Percentiles rank a stretch among this genome's conserved stretches.
Evolutionary conservation across 2,329 filamentous ascomycete species (phyloP).

Genomic region (Epichloe festucae): DNA sequence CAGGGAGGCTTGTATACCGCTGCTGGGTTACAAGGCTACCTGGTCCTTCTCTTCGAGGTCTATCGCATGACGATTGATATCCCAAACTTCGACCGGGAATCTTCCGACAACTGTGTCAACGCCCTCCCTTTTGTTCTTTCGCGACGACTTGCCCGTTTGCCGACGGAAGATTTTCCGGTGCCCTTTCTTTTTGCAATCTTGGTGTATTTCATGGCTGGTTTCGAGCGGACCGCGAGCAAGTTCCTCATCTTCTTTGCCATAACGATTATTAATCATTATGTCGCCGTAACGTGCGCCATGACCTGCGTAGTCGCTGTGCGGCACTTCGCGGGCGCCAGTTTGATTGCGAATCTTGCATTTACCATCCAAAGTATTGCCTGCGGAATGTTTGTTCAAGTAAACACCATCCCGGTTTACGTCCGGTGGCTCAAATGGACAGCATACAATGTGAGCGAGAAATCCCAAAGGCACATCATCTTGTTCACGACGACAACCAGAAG

Average conservation of each 20-base stretch:
- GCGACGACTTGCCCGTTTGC: slow-evolving; percentile 52
- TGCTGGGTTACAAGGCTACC: slow-evolving; percentile 59
- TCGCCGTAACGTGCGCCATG: slow-evolving; percentile 59
- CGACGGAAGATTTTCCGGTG: slow-evolving; percentile 61
- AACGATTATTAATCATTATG: slow-evolving; percentile 57
- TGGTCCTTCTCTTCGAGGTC: slow-evolving; percentile 63
- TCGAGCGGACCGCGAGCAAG: slow-evolving; percentile 46
- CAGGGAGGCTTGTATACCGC: slow-evolving; percentile 62
- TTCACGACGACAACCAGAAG: neutral
- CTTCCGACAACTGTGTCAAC: slow-evolving; percentile 58
- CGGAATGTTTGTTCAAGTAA: slow-evolving; percentile 63
- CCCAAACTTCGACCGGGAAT: slow-evolving; percentile 61
- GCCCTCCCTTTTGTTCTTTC: slow-evolving; percentile 59
- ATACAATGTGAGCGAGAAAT: slow-evolving; percentile 6
- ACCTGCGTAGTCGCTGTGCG: slow-evolving; percentile 52
- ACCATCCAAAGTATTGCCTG: slow-evolving; percentile 64
- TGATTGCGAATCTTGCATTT: slow-evolving; percentile 60
- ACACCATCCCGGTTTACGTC: slow-evolving; percentile 64
- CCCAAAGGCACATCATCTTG: neutral
- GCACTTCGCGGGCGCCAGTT: slow-evolving; percentile 55
- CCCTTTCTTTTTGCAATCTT: slow-evolving; percentile 58
- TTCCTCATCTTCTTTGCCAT: slow-evolving; percentile 64
- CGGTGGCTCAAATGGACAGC: slow-evolving; percentile 58
- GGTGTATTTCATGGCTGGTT: slow-evolving; percentile 68
- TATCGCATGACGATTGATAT: slow-evolving; percentile 67